Evolutionary conservation across 2,329 filamentous ascomycete species (phyloP).

Genomic region (Aspergillus caelatus): DNA sequence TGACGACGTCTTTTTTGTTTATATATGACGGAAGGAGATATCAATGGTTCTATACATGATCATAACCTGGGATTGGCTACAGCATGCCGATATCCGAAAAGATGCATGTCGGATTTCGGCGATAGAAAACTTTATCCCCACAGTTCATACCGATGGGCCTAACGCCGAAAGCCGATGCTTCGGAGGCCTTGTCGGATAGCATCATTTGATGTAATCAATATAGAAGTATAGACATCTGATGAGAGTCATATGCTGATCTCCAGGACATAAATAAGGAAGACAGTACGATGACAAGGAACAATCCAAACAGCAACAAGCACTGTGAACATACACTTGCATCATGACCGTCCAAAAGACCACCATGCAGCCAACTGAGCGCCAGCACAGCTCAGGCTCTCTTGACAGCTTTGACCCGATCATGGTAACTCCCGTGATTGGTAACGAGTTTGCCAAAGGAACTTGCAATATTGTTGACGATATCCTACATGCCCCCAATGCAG

Average conservation of each 20-base stretch:
- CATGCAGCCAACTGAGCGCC: conserved; percentile 3
- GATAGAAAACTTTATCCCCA: background rate
- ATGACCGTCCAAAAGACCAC: background rate
- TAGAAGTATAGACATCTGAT: background rate
- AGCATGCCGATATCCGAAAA: background rate
- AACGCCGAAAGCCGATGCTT: background rate
- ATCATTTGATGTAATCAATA: background rate
- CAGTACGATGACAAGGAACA: background rate
- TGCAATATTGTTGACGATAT: conserved; percentile 52
- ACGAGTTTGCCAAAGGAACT: conserved; percentile 41
- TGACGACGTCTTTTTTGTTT: background rate
- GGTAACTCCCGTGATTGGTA: conserved; percentile 45
- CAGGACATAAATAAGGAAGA: background rate
- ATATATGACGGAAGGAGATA: background rate
- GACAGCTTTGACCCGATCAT: conserved; percentile 15
- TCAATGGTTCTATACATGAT: background rate
- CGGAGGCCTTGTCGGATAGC: too few relatives aligned
- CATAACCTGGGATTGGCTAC: background rate
- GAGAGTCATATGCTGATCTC: background rate
- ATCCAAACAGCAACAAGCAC: background rate
- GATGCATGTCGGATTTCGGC: background rate
- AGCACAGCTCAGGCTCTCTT: conserved; percentile 17
- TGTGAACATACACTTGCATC: background rate
- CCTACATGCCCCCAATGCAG: conserved; percentile 63
- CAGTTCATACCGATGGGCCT: background rate